Evolutionary conservation across 352 stramenopile genomes (phyloP).

Genomic region (Pythium folliculosum): DNA sequence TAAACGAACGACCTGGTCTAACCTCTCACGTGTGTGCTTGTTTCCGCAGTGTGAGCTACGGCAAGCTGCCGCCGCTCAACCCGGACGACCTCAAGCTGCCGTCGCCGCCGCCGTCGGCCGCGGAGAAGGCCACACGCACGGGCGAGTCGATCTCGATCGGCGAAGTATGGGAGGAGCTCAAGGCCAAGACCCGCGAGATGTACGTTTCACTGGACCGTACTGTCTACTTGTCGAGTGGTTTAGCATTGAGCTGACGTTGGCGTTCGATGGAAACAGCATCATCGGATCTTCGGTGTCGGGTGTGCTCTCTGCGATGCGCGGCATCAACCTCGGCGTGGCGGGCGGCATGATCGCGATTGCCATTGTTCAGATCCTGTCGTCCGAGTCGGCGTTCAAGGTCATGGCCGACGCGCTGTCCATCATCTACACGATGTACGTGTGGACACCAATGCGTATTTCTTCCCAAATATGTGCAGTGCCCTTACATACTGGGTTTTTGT

Average conservation of each 20-base stretch:
- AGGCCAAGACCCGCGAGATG: constrained; percentile 80
- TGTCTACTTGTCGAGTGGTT: not conserved
- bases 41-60: constrained; percentile 54
- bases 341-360: constrained; percentile 76
- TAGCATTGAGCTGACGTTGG: constrained; percentile 6
- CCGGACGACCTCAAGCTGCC: constrained; percentile 85
- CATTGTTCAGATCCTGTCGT: constrained; percentile 66
- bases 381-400: constrained; percentile 66
- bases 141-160: constrained; percentile 74
- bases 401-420: constrained; percentile 78
- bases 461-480: not conserved
- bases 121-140: constrained; percentile 65
- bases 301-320: constrained; percentile 72
- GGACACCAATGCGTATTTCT: not conserved
- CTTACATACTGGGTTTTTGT: not conserved
- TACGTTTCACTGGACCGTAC: constrained; percentile 28
- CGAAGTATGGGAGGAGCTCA: constrained; percentile 86
- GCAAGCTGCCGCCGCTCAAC: constrained; percentile 82
- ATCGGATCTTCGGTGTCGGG: constrained; percentile 81
- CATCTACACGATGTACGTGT: constrained; percentile 83
- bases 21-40: not conserved
- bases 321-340: constrained; percentile 76
- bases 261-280: constrained; percentile 41
- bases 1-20: not conserved
- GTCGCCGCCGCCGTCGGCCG: constrained; percentile 69